Evolutionary conservation across 2,329 filamentous ascomycete genomes (phyloP).

Genomic region (Fusarium luffae): DNA sequence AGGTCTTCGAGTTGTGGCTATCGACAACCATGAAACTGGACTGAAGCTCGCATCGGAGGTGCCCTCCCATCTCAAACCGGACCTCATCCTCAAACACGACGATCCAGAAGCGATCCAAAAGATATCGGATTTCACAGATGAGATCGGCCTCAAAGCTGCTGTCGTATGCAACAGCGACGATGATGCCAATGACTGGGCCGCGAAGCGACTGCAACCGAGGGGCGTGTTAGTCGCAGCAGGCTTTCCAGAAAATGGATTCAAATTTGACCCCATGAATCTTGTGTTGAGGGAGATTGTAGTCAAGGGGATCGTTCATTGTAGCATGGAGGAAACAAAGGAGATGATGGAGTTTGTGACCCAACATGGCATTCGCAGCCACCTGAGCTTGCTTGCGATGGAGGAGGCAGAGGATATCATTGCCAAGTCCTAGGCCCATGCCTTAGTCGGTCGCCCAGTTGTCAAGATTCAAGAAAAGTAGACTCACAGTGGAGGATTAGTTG

Average conservation of each 20-base stretch:
- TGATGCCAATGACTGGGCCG: constrained; percentile 33
- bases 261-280: constrained; percentile 35
- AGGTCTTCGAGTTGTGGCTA: constrained; percentile 43
- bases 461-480: background rate
- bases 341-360: constrained; percentile 27
- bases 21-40: constrained; percentile 39
- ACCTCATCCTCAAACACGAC: constrained; percentile 24
- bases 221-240: constrained; percentile 26
- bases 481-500: background rate
- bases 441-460: constrained; percentile 24
- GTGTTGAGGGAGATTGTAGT: constrained; percentile 25
- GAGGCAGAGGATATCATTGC: constrained; percentile 24
- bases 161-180: constrained; percentile 30
- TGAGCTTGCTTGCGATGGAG: constrained; percentile 26
- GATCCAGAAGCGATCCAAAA: constrained; percentile 13
- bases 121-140: constrained; percentile 30
- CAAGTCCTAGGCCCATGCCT: constrained; percentile 4
- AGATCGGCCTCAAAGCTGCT: constrained; percentile 23
- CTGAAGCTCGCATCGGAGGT: constrained; percentile 33
- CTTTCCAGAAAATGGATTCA: constrained; percentile 29
- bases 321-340: constrained; percentile 24
- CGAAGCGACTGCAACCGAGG: constrained; percentile 26
- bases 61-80: constrained; percentile 28
- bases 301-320: constrained; percentile 30
- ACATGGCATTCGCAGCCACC: constrained; percentile 22